Evolutionary conservation across 2,329 filamentous ascomycete species (phyloP), one percentile per base, ranked within the genome.

Genomic region (Raffaelea albimanens): DNA sequence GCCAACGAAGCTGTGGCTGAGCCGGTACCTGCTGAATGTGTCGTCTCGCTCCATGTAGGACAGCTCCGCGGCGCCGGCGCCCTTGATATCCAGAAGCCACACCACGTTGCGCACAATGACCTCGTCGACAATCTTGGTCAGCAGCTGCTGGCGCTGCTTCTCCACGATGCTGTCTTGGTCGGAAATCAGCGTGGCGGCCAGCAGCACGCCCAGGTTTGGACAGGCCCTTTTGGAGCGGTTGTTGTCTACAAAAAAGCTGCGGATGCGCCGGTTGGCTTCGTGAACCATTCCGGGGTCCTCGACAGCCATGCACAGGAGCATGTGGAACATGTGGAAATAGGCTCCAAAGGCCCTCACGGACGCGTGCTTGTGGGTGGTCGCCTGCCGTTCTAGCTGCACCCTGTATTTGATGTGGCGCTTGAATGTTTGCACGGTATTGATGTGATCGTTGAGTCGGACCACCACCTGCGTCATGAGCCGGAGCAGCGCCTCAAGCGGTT

Each of bases 31-130:
- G 2, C 70, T 74, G 16, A 68, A 52, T 0, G 53, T 50, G 20
- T 61, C 50, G 21, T 63, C 58, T 1, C 63, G 56, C 50, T 76
- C 72, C 4, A 73, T 53, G 53, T 70, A 74, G 5, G 63, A 61
- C 1, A 76, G 63, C 52, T 74, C 72, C 1, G 69, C 59, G 59
- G 61, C 63, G 23, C 58, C 47, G 13, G 58, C 56, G n/a, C 63
- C 63, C 22, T 51, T 57, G 31, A 22, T 53, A 48, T 72, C 67
- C 14, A 76, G 65, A 57, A 75, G 68, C 70, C 68, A 74, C 11
- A 73, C 68, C 1, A 75, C 71, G 46, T 76, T 75, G 31, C 71
- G 65, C 5, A 67, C 67, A 43, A 75, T 67, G 2, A 70, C 65
- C 58, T 76, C 72, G 11, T 61, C 67, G 52, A 76, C 67, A 51